Conservation (phyloP, 805 yeast species). For the Hermanozyma aechmeae region DNA sequence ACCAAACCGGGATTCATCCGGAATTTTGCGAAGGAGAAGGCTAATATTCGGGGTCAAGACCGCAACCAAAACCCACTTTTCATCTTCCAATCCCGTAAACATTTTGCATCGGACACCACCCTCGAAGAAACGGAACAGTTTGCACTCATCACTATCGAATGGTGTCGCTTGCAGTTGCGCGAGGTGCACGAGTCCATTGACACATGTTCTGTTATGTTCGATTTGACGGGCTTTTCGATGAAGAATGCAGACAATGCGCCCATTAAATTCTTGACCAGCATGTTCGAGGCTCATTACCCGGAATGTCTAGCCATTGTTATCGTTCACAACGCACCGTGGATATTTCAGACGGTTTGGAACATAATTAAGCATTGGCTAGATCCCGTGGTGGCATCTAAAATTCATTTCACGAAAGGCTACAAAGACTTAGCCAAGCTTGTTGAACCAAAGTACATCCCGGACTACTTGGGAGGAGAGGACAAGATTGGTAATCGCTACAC, state of each 20-base stretch:
- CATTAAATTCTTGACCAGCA: constrained; percentile 78
- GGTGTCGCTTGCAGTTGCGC: constrained; percentile 38
- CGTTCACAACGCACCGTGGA: constrained; percentile 95
- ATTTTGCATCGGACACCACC: constrained; percentile 40
- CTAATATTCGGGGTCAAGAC: constrained; percentile 70
- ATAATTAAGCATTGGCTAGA: constrained; percentile 90
- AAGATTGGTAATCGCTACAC: constrained; percentile 48
- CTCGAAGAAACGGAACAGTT: constrained; percentile 66
- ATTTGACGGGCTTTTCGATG: constrained; percentile 76
- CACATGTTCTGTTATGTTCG: constrained; percentile 77
- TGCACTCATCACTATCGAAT: constrained; percentile 71
- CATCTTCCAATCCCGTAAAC: constrained; percentile 69
- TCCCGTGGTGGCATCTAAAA: constrained; percentile 91
- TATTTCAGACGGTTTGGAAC: constrained; percentile 91
- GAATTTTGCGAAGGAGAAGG: constrained; percentile 60
- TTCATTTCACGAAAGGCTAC: constrained; percentile 65
- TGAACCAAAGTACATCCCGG: constrained; percentile 51
- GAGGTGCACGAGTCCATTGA: constrained; percentile 60
- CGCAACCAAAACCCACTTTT: constrained; percentile 70
- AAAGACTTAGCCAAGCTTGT: constrained; percentile 63
- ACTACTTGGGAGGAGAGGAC: constrained; percentile 68
- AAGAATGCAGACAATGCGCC: constrained; percentile 90
- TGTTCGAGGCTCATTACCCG: constrained; percentile 95
- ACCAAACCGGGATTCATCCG: constrained; percentile 36
- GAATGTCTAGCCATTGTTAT: constrained; percentile 80